Evolutionary conservation across 1,284 basidiomycete species (phyloP).

Genomic region (Uromyces viciae-fabae): DNA sequence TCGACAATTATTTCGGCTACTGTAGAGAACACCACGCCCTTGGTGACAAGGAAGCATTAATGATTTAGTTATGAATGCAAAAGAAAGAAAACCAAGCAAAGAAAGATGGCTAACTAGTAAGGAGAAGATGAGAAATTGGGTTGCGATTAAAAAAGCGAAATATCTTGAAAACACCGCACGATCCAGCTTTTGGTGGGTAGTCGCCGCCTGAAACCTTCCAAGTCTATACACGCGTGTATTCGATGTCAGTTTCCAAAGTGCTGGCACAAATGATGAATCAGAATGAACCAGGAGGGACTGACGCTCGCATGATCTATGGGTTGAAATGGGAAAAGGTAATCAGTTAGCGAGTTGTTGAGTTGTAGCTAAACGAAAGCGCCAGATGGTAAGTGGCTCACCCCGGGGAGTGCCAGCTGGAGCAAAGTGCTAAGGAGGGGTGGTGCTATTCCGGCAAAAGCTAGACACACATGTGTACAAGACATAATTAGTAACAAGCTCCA

Average conservation of each 20-base stretch:
- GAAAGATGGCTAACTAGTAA: conserved; percentile 76
- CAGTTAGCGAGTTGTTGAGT: conserved; percentile 57
- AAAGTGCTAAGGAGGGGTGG: conserved; percentile 40
- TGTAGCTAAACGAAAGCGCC: conserved; percentile 24
- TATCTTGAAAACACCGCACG: conserved; percentile 84
- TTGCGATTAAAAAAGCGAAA: conserved; percentile 84
- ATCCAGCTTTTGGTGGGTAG: conserved; percentile 72
- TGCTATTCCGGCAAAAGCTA: conserved; percentile 32
- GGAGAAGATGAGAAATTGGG: conserved; percentile 84
- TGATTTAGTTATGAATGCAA: background rate
- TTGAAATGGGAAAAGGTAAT: background rate
- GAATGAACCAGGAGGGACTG: conserved; percentile 54
- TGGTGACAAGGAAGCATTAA: background rate
- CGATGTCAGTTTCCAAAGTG: background rate
- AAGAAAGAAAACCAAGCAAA: background rate
- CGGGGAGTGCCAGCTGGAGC: conserved; percentile 35
- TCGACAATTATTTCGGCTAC: conserved; percentile 66
- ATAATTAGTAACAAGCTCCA: background rate
- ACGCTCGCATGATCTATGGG: conserved; percentile 43
- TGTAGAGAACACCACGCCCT: conserved; percentile 52
- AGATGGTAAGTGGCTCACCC: conserved; percentile 8
- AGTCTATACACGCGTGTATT: conserved; percentile 20
- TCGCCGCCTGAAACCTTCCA: conserved; percentile 48
- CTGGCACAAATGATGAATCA: background rate
- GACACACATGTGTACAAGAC: background rate